Evolutionary conservation across 2,329 filamentous ascomycete species (phyloP).

Genomic region (Nothomitra cinnamomea): DNA sequence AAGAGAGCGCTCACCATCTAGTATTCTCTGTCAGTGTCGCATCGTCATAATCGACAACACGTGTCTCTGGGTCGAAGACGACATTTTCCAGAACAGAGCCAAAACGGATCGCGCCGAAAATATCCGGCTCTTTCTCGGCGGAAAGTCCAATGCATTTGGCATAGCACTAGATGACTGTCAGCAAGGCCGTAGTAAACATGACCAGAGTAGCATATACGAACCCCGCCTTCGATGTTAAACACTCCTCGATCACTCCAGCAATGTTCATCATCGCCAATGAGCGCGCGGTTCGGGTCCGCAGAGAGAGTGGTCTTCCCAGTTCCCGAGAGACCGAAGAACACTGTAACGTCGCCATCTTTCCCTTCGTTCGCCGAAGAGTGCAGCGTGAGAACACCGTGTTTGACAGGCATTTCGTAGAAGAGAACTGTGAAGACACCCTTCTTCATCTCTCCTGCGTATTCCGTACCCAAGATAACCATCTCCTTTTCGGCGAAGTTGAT

Average conservation of each 20-base stretch:
- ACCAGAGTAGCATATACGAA: constrained; percentile 15
- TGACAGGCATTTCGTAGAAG: constrained; percentile 99
- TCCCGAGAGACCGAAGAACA: constrained; percentile 97
- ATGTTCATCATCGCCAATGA: constrained; percentile 99
- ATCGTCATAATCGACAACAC: constrained; percentile 91
- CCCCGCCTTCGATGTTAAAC: constrained; percentile 97
- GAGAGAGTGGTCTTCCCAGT: constrained; percentile 98
- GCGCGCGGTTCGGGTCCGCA: constrained; percentile 83
- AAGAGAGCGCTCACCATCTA: constrained; percentile 38
- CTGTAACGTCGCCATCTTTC: constrained; percentile 81
- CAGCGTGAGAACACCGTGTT: constrained; percentile 96
- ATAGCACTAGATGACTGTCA: constrained; percentile 46
- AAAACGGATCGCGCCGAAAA: constrained; percentile 88
- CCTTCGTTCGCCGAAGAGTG: constrained; percentile 99
- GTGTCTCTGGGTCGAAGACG: constrained; percentile 82
- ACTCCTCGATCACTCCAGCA: constrained; percentile 95
- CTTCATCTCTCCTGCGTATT: constrained; percentile 97
- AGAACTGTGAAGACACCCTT: constrained; percentile 98
- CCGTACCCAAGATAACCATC: constrained; percentile 98
- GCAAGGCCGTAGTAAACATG: neutral
- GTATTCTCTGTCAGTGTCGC: constrained; percentile 94
- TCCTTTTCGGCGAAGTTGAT: constrained; percentile 99
- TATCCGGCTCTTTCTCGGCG: constrained; percentile 97
- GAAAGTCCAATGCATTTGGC: constrained; percentile 97
- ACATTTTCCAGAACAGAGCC: constrained; percentile 97